Percentiles rank a stretch among this genome's conserved stretches.
Conservation (phyloP, 805 yeast species). For the Schwanniomyces vanrijiae region DNA sequence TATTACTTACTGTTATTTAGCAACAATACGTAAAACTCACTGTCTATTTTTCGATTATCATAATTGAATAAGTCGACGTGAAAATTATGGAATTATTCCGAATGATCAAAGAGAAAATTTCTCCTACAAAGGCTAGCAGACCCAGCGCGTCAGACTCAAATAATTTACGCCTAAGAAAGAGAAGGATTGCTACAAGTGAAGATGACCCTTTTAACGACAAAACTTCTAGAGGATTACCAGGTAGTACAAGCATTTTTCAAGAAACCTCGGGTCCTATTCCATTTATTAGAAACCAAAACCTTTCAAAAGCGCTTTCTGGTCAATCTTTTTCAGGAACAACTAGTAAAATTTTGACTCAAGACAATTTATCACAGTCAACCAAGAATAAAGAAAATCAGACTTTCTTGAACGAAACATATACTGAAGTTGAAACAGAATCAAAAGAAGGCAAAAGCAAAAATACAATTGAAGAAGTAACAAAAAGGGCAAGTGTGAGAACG, state of each 20-base stretch:
- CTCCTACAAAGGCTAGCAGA: slow-evolving; percentile 15
- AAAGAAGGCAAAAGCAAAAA: neutral
- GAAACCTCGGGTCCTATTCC: slow-evolving; percentile 1
- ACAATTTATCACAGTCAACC: neutral
- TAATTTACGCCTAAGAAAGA: slow-evolving; percentile 7
- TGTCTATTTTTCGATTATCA: neutral
- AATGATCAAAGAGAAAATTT: slow-evolving; percentile 22
- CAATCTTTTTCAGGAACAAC: neutral
- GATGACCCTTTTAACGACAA: slow-evolving; percentile 32
- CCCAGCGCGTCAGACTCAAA: slow-evolving; percentile 10
- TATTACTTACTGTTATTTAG: neutral
- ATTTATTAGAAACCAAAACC: slow-evolving; percentile 17
- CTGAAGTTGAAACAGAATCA: neutral
- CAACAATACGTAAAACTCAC: neutral
- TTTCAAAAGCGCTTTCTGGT: slow-evolving; percentile 8
- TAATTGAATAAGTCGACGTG: neutral
- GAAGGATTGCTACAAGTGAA: slow-evolving; percentile 9
- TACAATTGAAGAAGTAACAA: neutral
- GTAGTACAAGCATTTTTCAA: neutral
- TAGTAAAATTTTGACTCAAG: neutral
- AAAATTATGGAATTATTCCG: slow-evolving; percentile 11
- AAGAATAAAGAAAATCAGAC: neutral
- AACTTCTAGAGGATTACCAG: neutral
- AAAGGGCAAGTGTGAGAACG: neutral
- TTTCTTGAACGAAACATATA: neutral